These are phyloP conservation scores for Sergeia podlipaevii DNA, from an alignment of 208 protist genomes.

Conservation along the genomic window DNA sequence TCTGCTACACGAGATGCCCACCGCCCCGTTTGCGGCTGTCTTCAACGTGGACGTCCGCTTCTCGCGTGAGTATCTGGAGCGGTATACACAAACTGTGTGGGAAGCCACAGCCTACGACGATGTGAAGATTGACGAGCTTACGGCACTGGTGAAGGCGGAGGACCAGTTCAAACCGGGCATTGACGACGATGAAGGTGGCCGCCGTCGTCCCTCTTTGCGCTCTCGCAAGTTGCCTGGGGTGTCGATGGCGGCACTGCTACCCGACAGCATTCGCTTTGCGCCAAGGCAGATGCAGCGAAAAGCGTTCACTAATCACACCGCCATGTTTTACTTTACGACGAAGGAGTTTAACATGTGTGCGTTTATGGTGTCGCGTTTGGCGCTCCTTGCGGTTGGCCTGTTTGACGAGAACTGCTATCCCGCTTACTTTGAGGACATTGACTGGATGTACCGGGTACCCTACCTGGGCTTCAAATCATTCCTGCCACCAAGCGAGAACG, in stretches of 20 bases:
- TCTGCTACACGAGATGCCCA: constrained; percentile 16
- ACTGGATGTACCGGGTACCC: constrained; percentile 14
- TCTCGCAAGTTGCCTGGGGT: constrained; percentile 21
- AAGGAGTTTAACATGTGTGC: constrained; percentile 10
- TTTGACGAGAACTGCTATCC: constrained; percentile 51
- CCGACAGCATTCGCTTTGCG: constrained; percentile 31
- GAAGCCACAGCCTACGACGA: constrained; percentile 14
- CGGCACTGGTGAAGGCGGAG: constrained; percentile 26
- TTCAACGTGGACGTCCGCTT: constrained; percentile 34
- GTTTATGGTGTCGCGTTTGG: constrained; percentile 28
- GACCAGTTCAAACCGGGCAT: constrained; percentile 12
- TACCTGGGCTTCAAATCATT: constrained; percentile 15
- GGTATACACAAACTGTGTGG: constrained; percentile 10
- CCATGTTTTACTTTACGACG: constrained; percentile 13
- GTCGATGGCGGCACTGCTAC: constrained; percentile 24
- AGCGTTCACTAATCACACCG: constrained; percentile 20
- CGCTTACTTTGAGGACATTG: constrained; percentile 39
- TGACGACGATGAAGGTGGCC: constrained; percentile 26
- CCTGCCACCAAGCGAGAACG: no score
- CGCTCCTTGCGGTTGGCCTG: constrained; percentile 21
- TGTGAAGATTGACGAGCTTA: constrained; percentile 17
- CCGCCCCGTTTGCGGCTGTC: constrained; percentile 27
- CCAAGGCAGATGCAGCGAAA: constrained; percentile 14
- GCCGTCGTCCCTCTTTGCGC: no score
- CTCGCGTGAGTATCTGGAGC: constrained; percentile 17